Conservation (phyloP, 2,329 filamentous ascomycete species). For the Epichloe uncinata region DNA sequence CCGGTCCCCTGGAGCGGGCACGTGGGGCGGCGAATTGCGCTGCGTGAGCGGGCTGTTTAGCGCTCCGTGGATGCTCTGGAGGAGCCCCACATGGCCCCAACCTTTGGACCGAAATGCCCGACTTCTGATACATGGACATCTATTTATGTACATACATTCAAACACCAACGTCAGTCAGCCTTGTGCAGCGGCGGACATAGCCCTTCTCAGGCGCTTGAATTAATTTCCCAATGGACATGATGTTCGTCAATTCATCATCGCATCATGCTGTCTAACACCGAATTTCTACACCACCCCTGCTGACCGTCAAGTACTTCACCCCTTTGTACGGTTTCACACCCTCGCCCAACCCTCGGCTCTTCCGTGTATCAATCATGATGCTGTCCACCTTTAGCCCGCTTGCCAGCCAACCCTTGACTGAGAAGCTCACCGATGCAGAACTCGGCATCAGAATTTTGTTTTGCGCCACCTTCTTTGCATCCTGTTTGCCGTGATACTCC, state of each 20-base stretch:
- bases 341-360: slow-evolving; percentile 74
- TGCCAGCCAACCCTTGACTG: slow-evolving; percentile 54
- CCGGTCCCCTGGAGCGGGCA: background rate
- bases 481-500: slow-evolving; percentile 28
- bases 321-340: slow-evolving; percentile 93
- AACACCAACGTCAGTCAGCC: too few relatives aligned
- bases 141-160: too few relatives aligned
- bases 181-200: too few relatives aligned
- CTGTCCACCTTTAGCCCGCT: slow-evolving; percentile 56
- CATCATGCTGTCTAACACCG: slow-evolving; percentile 31
- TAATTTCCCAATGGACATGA: background rate
- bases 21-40: background rate
- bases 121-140: too few relatives aligned
- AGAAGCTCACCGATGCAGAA: slow-evolving; percentile 60
- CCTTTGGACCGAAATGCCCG: background rate
- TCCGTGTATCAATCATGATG: slow-evolving; percentile 58
- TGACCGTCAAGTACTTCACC: slow-evolving; percentile 85
- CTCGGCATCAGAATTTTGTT: slow-evolving; percentile 71
- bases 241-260: background rate
- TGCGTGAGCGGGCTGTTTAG: background rate
- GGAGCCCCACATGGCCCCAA: background rate
- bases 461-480: slow-evolving; percentile 46
- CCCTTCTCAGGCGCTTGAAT: background rate
- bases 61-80: background rate
- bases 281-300: slow-evolving; percentile 50